Conservation (phyloP, 1,139 yeast species). For the Candida pseudoviswanathii region DNA sequence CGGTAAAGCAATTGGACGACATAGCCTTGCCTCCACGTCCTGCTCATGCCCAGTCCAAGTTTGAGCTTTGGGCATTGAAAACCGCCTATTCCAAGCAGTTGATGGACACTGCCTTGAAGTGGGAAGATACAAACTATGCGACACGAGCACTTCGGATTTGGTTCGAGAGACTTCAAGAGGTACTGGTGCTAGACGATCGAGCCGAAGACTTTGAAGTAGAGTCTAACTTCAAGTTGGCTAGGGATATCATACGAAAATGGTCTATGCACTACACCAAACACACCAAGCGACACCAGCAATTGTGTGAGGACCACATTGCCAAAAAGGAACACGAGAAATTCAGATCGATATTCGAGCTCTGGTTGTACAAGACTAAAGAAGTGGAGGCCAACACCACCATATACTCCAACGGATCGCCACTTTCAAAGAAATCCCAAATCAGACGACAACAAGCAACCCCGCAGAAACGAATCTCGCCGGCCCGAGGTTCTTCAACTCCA, state of each 20-base stretch:
- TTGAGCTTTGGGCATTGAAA: constrained; percentile 13
- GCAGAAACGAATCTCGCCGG: constrained; percentile 24
- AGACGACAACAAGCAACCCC: constrained; percentile 25
- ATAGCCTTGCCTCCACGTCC: not conserved
- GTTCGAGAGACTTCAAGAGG: constrained; percentile 1
- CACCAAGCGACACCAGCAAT: constrained; percentile 36
- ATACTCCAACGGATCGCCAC: constrained; percentile 36
- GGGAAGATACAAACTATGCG: constrained; percentile 19
- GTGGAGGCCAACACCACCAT: constrained; percentile 21
- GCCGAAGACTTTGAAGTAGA: constrained; percentile 34
- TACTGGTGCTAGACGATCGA: constrained; percentile 24
- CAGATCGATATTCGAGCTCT: constrained; percentile 38
- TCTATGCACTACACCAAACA: constrained; percentile 39
- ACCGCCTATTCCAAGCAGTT: constrained; percentile 11
- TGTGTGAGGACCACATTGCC: constrained; percentile 36
- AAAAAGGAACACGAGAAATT: constrained; percentile 35
- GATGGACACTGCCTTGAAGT: constrained; percentile 19
- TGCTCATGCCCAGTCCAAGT: not conserved
- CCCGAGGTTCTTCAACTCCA: constrained; percentile 25
- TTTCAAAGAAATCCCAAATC: constrained; percentile 27
- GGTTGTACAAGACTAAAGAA: constrained; percentile 30
- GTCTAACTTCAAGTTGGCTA: constrained; percentile 27
- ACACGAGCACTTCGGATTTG: constrained; percentile 19
- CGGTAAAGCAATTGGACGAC: not conserved
- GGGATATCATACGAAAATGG: constrained; percentile 38